These are phyloP conservation scores for Phragmites australis DNA, from an alignment of 176 grass and related monocot species.

Conservation along the genomic window DNA sequence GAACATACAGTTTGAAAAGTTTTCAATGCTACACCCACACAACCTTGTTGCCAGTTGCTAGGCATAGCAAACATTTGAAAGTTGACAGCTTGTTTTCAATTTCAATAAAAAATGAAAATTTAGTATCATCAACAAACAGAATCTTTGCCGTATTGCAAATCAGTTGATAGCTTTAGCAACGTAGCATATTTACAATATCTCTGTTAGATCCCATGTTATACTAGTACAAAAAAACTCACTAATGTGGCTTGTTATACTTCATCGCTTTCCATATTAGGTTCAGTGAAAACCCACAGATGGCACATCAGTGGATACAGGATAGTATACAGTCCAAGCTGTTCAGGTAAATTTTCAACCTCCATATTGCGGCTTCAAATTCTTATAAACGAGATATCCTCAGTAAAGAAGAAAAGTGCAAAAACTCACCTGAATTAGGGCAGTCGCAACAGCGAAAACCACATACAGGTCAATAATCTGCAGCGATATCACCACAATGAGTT, in stretches of 20 bases:
- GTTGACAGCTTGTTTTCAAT: neutral
- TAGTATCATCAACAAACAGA: neutral
- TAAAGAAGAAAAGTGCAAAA: neutral
- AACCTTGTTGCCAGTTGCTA: neutral
- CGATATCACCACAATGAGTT: neutral
- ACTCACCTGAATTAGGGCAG: slow-evolving; percentile 67
- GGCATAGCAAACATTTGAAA: neutral
- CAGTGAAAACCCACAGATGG: neutral
- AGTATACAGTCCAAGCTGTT: neutral
- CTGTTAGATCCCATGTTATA: neutral
- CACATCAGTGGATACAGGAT: neutral
- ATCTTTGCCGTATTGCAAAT: too few species aligned
- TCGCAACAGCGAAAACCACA: slow-evolving; percentile 59
- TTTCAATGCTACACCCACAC: neutral
- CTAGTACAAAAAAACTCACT: neutral
- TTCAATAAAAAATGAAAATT: neutral
- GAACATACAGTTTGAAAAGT: too few species aligned
- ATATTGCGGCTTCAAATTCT: neutral
- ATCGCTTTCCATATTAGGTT: neutral
- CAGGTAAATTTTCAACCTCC: neutral
- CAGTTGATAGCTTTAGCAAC: too few species aligned
- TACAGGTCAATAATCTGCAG: slow-evolving; percentile 90
- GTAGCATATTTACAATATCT: too few species aligned
- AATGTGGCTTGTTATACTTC: neutral
- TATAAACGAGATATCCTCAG: neutral